These are phyloP conservation scores for Sporothrix euskadiensis DNA, from an alignment of 2,329 filamentous ascomycete species.

Conservation along the genomic window DNA sequence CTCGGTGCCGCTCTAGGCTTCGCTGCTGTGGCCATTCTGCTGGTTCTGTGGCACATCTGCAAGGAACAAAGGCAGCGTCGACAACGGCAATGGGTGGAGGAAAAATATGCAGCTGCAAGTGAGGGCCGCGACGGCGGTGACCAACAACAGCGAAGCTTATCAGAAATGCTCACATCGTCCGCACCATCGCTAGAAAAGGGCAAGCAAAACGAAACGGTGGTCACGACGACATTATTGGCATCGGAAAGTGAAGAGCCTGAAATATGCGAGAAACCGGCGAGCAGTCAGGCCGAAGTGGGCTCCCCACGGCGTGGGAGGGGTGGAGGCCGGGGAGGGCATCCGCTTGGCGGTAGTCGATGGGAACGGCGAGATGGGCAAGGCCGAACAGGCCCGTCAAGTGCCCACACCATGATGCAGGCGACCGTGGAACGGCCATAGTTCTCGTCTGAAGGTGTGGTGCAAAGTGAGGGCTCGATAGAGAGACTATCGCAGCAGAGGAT, in stretches of 20 bases:
- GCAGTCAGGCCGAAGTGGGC: background rate
- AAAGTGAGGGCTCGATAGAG: slow-evolving; percentile 4
- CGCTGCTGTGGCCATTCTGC: slow-evolving; percentile 7
- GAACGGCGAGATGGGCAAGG: background rate
- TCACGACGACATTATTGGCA: background rate
- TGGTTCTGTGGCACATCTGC: slow-evolving; percentile 11
- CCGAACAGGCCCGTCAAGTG: background rate
- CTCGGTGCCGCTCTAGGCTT: slow-evolving; percentile 16
- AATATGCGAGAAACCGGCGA: background rate
- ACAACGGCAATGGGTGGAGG: background rate
- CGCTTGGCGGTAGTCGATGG: background rate
- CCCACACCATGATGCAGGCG: too few species aligned
- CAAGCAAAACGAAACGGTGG: background rate
- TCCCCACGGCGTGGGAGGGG: background rate
- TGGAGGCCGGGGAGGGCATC: background rate
- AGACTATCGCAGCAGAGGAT: background rate
- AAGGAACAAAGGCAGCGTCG: background rate
- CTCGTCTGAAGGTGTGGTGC: background rate
- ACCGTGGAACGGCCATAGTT: background rate
- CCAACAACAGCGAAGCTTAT: background rate
- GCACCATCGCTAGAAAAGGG: background rate
- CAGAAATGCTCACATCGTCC: background rate
- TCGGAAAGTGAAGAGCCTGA: background rate
- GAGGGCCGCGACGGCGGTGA: background rate
- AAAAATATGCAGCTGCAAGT: background rate